phyloP scores from a whole-genome alignment of 495 filamentous ascomycete species.

The Tuber magnatum region DNA sequence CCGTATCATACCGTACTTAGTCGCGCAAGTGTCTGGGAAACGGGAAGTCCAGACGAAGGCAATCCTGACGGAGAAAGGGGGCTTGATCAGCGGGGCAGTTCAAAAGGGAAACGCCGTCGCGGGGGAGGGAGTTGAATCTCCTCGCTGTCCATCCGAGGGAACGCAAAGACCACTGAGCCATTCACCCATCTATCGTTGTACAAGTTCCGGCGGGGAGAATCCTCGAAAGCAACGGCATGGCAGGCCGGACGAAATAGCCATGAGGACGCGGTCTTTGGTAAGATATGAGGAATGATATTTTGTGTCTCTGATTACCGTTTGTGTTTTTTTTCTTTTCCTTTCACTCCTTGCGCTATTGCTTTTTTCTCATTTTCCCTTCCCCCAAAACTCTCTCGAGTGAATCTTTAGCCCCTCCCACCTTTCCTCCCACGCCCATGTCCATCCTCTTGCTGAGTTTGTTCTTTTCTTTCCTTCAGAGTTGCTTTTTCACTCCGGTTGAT shows the following conservation, averaged over 20 bases:
- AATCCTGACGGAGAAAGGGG: neutral
- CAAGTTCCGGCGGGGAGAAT: neutral
- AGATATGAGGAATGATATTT: slow-evolving; percentile 1
- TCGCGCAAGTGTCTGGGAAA: neutral
- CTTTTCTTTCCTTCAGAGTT: neutral
- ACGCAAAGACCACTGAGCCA: neutral
- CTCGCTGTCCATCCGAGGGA: neutral
- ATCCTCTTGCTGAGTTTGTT: slow-evolving; percentile 1
- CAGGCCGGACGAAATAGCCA: neutral
- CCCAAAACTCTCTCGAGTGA: slow-evolving; percentile 13
- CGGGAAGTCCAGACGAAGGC: neutral
- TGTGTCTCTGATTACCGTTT: neutral
- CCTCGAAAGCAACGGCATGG: neutral
- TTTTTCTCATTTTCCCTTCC: neutral
- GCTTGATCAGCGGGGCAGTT: slow-evolving; percentile 1
- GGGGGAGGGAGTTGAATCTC: neutral
- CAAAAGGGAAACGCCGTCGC: slow-evolving; percentile 1
- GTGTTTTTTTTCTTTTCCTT: neutral
- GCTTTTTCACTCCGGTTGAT: slow-evolving; percentile 26
- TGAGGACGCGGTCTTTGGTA: neutral
- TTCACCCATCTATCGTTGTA: neutral
- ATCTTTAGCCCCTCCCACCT: slow-evolving; percentile 16
- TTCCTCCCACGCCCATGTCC: slow-evolving; percentile 14
- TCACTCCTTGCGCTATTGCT: neutral
- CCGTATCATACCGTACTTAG: neutral